phyloP scores from a whole-genome alignment of 2,329 filamentous ascomycete genomes.

The Coniochaeta sp. region DNA sequence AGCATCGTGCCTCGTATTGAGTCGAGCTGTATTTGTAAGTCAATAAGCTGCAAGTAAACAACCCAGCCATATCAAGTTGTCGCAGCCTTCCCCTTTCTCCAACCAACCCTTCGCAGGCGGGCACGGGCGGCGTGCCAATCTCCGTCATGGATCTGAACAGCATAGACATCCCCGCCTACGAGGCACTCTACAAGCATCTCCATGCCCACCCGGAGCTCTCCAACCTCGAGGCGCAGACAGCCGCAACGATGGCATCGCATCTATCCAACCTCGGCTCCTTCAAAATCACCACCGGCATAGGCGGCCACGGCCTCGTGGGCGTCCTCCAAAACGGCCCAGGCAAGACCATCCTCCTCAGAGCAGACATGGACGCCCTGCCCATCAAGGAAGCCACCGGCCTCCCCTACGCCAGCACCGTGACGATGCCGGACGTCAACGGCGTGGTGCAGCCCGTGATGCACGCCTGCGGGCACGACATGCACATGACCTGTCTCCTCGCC shows the following conservation, averaged over 20 bases:
- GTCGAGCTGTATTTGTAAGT: neutral
- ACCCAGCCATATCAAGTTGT: neutral
- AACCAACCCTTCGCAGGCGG: too few relatives aligned
- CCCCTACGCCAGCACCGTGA: constrained; percentile 33
- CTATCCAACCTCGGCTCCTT: constrained; percentile 9
- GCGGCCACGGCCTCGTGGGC: constrained; percentile 16
- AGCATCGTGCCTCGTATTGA: neutral
- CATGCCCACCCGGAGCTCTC: constrained; percentile 16
- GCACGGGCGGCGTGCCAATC: too few relatives aligned
- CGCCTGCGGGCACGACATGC: constrained; percentile 61
- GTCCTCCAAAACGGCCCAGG: constrained; percentile 13
- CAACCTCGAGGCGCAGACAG: constrained; percentile 12
- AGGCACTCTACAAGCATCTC: constrained; percentile 11
- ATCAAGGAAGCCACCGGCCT: constrained; percentile 37
- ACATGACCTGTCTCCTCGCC: constrained; percentile 51
- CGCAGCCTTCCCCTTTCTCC: neutral
- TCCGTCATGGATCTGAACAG: neutral
- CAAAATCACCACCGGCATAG: constrained; percentile 12
- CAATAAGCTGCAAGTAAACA: neutral
- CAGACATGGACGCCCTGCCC: constrained; percentile 42
- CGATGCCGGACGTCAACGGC: constrained; percentile 31
- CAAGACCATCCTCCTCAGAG: constrained; percentile 33
- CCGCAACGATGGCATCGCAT: constrained; percentile 6
- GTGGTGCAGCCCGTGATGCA: constrained; percentile 54
- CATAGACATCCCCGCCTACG: constrained; percentile 1